Evolutionary conservation across 371 early-diverging fungal genomes (phyloP), one percentile per base, ranked within the genome.

Genomic region (Mortierella polycephala): DNA sequence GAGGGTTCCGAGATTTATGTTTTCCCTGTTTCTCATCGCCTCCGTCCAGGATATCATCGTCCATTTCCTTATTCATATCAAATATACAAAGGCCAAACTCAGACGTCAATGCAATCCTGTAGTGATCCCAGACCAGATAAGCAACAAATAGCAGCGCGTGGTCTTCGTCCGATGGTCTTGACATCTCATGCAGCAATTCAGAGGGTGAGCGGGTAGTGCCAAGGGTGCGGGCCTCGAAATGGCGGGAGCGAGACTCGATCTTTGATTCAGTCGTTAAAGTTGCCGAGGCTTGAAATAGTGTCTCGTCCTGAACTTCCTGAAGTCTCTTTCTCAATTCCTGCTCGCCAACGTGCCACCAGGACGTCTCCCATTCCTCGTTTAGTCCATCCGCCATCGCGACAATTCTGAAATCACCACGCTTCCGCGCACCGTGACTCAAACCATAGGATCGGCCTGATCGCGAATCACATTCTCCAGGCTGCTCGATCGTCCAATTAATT

Each of bases 41-140:
- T 21, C 11, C 8, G 8, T 51, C 16, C 21, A 61, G 8, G 4
- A 55, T 47, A 20, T 71, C 62, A 13, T 41, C 62, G 0, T 18
- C 21, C 13, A 30, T 6, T 41, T 75, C 75, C 21, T 58, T 41
- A 9, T 69, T 60, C 62, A 75, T 75, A 16, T 69, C 75, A 6
- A 69, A 60, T 2, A 65, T 18, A n/a, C 62, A 65, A 7, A 75
- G 62, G 6, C 75, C 70, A n/a, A 61, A 58, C 11, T 62, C 16
- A 11, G 66, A 57, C 0, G 75, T 66, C 7, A 75, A 59, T 0
- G 66, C 23, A 11, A 75, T 69, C 7, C 75, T 45, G 18, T 69
- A 75, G n/a, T 75, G 69, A 16, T 75, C 70, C 70, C 70, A 75
- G 0, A 70, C 57, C 37, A 75, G 37, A 30, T 61, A 75, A 0